These are phyloP conservation scores for Somion occarium DNA, from an alignment of 1,284 basidiomycete species.

Conservation along the genomic window DNA sequence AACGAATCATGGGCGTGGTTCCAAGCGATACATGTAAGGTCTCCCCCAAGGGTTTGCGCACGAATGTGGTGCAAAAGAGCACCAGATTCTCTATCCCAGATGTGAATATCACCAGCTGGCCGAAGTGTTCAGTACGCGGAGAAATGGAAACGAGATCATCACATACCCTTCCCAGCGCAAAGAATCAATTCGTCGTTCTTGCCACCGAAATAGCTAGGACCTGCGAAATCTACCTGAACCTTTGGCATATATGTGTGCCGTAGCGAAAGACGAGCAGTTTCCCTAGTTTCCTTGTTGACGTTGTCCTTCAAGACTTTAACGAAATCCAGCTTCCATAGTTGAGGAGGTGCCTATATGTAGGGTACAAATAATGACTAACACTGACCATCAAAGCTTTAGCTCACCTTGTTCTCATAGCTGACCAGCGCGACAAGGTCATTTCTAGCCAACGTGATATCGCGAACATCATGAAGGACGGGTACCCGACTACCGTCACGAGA, in stretches of 20 bases:
- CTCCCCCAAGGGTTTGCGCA: slow-evolving; percentile 54
- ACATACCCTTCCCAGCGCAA: slow-evolving; percentile 67
- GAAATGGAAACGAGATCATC: not conserved
- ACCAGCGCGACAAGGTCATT: slow-evolving; percentile 62
- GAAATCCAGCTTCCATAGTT: slow-evolving; percentile 71
- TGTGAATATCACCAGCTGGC: slow-evolving; percentile 69
- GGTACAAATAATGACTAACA: slow-evolving; percentile 6
- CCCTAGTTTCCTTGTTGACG: too few species aligned
- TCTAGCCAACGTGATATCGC: slow-evolving; percentile 63
- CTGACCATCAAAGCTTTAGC: not conserved
- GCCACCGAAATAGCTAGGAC: slow-evolving; percentile 76
- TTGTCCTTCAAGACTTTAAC: too few species aligned
- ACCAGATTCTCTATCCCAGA: slow-evolving; percentile 79
- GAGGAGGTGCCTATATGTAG: slow-evolving; percentile 78
- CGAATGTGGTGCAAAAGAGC: slow-evolving; percentile 61
- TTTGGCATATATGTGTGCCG: slow-evolving; percentile 73
- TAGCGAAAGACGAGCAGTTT: slow-evolving; percentile 44
- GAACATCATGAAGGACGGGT: slow-evolving; percentile 74
- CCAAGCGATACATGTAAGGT: slow-evolving; percentile 75
- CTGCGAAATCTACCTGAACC: slow-evolving; percentile 64
- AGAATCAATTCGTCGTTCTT: slow-evolving; percentile 71
- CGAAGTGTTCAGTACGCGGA: not conserved
- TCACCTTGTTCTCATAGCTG: slow-evolving; percentile 69
- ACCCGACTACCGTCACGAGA: slow-evolving; percentile 47
- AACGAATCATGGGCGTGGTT: slow-evolving; percentile 65